phyloP scores from a whole-genome alignment of 306 rosid genomes.

The Citrullus mucosospermus region DNA sequence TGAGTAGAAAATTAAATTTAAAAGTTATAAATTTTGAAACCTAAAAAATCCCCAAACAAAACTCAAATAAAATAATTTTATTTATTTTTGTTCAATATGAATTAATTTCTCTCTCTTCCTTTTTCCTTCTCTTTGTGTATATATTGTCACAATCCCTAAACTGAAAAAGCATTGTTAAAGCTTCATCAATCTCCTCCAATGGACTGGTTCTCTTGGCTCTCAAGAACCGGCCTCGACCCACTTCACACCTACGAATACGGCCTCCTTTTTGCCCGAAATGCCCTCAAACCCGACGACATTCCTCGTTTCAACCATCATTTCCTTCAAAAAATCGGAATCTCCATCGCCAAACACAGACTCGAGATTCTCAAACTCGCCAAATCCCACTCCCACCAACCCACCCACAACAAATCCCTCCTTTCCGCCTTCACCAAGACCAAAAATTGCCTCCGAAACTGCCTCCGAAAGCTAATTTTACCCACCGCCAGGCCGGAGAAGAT shows the following conservation, averaged over 20 bases:
- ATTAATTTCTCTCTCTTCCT: not conserved
- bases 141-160: conserved; percentile 1
- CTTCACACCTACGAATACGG: conserved; percentile 62
- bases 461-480: conserved; percentile 20
- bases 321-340: conserved; percentile 79
- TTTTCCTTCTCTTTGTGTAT: conserved; percentile 10
- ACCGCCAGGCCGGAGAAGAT: conserved; percentile 2
- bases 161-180: not conserved
- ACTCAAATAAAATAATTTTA: too few species aligned
- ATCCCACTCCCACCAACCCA: conserved; percentile 17
- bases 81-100: too few species aligned
- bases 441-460: conserved; percentile 42
- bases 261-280: conserved; percentile 50
- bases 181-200: conserved; percentile 14
- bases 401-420: conserved; percentile 15
- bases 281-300: conserved; percentile 50
- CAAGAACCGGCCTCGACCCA: conserved; percentile 58
- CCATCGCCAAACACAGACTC: conserved; percentile 79
- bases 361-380: conserved; percentile 77
- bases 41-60: too few species aligned
- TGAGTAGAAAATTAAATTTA: too few species aligned
- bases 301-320: conserved; percentile 66
- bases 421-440: conserved; percentile 30
- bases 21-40: too few species aligned
- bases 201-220: conserved; percentile 98